Evolutionary conservation across 2,329 filamentous ascomycete genomes (phyloP).

Genomic region (Sporothrix variecibatus): DNA sequence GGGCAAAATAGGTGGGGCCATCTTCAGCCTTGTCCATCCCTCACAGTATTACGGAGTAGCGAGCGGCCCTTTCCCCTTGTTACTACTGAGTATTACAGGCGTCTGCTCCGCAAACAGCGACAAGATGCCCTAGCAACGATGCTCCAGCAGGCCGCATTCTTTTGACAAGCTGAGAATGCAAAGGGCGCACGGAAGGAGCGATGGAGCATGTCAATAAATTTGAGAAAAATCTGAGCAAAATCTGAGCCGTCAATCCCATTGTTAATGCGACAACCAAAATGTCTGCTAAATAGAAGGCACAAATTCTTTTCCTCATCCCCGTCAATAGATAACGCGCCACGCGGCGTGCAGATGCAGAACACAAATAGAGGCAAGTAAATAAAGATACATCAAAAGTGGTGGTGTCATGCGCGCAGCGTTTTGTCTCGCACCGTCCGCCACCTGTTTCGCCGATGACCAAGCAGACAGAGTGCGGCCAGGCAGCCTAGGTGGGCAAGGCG

Average conservation of each 20-base stretch:
- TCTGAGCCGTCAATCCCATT: neutral
- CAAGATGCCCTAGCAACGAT: slow-evolving; percentile 11
- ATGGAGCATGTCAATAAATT: neutral
- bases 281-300: neutral
- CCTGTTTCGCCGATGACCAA: neutral
- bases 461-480: neutral
- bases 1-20: slow-evolving; percentile 17
- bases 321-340: neutral
- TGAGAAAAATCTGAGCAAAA: neutral
- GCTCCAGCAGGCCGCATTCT: neutral
- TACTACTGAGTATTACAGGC: neutral
- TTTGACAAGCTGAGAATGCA: neutral
- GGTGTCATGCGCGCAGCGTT: neutral
- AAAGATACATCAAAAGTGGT: neutral
- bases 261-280: neutral
- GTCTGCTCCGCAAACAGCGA: neutral
- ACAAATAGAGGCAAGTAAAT: neutral
- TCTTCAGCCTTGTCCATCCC: slow-evolving; percentile 24
- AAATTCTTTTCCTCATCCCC: neutral
- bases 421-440: neutral
- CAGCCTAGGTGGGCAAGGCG: neutral
- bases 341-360: neutral
- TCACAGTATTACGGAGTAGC: too few species aligned
- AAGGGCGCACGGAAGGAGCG: neutral
- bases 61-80: neutral